Evolutionary conservation across 2,329 filamentous ascomycete species (phyloP), one percentile per base, ranked within the genome.

Genomic region (Sordariomycetes sp.): DNA sequence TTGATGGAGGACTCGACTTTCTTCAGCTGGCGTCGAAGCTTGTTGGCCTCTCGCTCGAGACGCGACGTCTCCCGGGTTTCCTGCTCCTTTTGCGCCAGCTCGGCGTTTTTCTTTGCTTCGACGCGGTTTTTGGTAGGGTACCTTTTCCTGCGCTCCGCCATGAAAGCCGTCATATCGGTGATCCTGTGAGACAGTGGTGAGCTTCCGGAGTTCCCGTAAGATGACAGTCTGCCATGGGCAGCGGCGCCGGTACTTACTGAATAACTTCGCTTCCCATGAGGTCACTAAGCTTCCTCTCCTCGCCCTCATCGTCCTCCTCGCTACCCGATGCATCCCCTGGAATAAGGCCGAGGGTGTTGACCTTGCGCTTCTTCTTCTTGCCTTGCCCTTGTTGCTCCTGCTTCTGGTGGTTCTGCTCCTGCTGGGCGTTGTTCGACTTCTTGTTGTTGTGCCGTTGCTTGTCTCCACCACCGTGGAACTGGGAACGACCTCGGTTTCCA

Each of bases 81-180:
- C 53, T 83, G 81, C 68, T 88, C 78, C 51, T 69, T 72, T 48
- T 72, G 69, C 60, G 72, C 69, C 65, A 72, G 66, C 64, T 73
- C 71, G 59, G 72, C 74, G 64, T 78, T 77, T 62, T 82, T 81
- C 70, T 81, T 89, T 62, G 82, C 82, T 61, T 83, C 79, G 61
- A 85, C 75, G 58, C 89, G 85, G 60, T 83, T 82, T 68, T 83
- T 82, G 2, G 92, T 97, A 1, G 93, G 93, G 68, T 83, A 97
- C 56, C 87, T 86, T 63, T 83, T 87, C 67, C 80, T 87, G 60
- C 93, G 84, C 70, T 96, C 90, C 55, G 84, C 84, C 62, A 95
- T 83, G 84, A 90, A 97, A 7, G 83, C 82, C 25, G 83, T 80
- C 58, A 97, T 79, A 66, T 97, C 91, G 60, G 82, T 81, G 18